Evolutionary conservation across 345 rosid species (phyloP).

Genomic region (Ceriops decandra): DNA sequence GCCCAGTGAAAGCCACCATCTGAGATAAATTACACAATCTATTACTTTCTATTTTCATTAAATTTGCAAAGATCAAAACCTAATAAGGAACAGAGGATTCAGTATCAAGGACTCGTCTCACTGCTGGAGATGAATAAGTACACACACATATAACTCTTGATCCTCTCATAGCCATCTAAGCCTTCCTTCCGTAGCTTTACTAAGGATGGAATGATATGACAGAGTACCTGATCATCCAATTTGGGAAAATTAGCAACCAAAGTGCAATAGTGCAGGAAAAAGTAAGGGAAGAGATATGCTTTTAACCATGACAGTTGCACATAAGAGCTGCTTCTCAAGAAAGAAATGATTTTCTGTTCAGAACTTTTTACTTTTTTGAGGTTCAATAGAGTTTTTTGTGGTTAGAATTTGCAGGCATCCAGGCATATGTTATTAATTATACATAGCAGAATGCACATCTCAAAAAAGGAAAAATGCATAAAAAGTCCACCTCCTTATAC

Average conservation of each 20-base stretch:
- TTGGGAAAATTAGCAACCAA: constrained; percentile 11
- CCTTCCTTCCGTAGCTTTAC: constrained; percentile 97
- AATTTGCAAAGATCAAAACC: constrained; percentile 10
- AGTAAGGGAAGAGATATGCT: no score
- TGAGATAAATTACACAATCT: constrained; percentile 30
- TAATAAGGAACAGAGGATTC: constrained; percentile 16
- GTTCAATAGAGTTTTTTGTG: no score
- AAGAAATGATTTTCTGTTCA: no score
- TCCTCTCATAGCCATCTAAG: constrained; percentile 93
- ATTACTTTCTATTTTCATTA: constrained; percentile 4
- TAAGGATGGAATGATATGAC: constrained; percentile 84
- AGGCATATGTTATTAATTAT: no score
- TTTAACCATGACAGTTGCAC: no score
- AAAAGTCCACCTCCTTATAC: no score
- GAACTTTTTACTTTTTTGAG: no score
- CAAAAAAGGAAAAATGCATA: no score
- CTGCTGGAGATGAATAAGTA: constrained; percentile 65
- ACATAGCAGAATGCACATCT: no score
- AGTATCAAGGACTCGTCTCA: constrained; percentile 51
- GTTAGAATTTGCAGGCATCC: no score
- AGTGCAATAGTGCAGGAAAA: background rate
- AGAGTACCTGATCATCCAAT: constrained; percentile 56
- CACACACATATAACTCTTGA: constrained; percentile 99
- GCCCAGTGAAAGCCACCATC: constrained; percentile 95
- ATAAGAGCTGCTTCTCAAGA: no score